phyloP scores from a whole-genome alignment of 2,329 filamentous ascomycete genomes.

The Microcyclospora tardicrescens region DNA sequence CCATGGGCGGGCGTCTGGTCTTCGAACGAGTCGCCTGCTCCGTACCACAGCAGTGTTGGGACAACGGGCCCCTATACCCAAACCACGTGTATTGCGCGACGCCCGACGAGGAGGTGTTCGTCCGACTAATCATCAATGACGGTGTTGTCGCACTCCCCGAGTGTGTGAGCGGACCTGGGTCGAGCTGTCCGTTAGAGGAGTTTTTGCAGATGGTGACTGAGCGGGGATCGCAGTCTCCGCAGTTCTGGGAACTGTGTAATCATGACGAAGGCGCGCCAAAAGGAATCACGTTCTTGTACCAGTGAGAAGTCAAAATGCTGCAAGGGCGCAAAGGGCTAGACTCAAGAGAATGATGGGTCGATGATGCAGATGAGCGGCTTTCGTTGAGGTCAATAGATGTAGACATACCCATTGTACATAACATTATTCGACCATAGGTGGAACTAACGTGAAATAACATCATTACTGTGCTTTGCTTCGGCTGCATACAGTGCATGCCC shows the following conservation, averaged over 20 bases:
- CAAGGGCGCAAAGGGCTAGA: too few species aligned
- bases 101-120: constrained; percentile 22
- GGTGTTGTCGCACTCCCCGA: constrained; percentile 38
- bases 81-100: constrained; percentile 19
- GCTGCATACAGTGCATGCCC: too few species aligned
- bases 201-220: constrained; percentile 31
- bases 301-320: constrained; percentile 15
- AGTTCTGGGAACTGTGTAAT: constrained; percentile 38
- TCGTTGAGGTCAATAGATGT: too few species aligned
- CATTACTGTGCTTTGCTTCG: too few species aligned
- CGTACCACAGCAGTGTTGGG: constrained; percentile 10
- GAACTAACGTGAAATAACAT: too few species aligned
- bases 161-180: constrained; percentile 35
- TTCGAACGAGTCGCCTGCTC: constrained; percentile 41
- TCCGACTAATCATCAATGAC: constrained; percentile 47
- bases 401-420: too few species aligned
- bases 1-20: constrained; percentile 45
- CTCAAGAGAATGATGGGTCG: too few species aligned
- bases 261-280: constrained; percentile 28
- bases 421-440: too few species aligned
- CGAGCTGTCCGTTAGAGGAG: constrained; percentile 33
- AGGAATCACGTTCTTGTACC: constrained; percentile 38
- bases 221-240: constrained; percentile 31
- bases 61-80: constrained; percentile 16
- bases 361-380: too few species aligned